These are phyloP conservation scores for Cladosporium halotolerans DNA, from an alignment of 2,329 filamentous ascomycete genomes.

Conservation along the genomic window DNA sequence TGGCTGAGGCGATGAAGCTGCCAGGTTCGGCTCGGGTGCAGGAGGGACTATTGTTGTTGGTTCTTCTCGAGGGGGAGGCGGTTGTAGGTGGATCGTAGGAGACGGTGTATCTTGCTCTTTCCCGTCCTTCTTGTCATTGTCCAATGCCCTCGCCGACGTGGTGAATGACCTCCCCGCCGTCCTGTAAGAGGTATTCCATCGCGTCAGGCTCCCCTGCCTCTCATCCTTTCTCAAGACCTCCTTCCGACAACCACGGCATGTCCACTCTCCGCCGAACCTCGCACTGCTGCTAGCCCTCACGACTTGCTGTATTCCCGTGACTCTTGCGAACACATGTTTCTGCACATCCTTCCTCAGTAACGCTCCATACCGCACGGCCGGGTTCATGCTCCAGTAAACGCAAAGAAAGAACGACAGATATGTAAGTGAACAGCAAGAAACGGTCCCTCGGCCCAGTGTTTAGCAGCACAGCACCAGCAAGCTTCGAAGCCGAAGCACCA, in stretches of 20 bases:
- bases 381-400: conserved; percentile 3
- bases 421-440: background rate
- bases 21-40: background rate
- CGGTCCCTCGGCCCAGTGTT: conserved; percentile 1
- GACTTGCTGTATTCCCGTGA: background rate
- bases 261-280: background rate
- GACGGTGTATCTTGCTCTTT: conserved; percentile 3
- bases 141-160: background rate
- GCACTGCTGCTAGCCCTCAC: background rate
- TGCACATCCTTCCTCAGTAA: conserved; percentile 1
- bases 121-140: conserved; percentile 2
- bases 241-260: background rate
- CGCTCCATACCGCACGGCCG: conserved; percentile 4
- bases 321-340: background rate
- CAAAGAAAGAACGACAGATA: background rate
- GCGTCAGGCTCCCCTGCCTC: background rate
- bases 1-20: too few relatives aligned
- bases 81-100: conserved; percentile 9
- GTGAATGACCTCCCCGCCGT: background rate
- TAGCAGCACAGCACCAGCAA: background rate
- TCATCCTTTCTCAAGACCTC: background rate
- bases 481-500: background rate
- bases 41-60: background rate
- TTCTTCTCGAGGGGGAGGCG: conserved; percentile 6
- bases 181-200: background rate